phyloP scores from a whole-genome alignment of 139 green algal species.

The Limnomonas spitsbergensis region DNA sequence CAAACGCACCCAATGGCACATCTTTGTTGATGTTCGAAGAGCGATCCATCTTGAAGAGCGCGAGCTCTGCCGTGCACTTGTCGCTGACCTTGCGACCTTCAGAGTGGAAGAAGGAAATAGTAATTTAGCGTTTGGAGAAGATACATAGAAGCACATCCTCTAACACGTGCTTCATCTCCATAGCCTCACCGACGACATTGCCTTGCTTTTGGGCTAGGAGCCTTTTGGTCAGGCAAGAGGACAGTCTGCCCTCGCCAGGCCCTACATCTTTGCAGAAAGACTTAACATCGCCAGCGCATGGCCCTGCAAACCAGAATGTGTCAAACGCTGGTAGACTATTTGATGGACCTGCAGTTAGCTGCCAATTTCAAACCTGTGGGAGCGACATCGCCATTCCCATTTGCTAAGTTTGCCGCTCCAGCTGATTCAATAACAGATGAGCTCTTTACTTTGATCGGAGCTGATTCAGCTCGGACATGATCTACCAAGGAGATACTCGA shows the following conservation, averaged over 20 bases:
- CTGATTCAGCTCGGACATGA: too few relatives aligned
- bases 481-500: too few relatives aligned
- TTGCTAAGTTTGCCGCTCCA: background rate
- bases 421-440: background rate
- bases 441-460: too few relatives aligned
- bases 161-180: too few relatives aligned
- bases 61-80: slow-evolving; percentile 39
- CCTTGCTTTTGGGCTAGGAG: slow-evolving; percentile 36
- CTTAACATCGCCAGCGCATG: slow-evolving; percentile 2
- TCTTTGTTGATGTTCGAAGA: slow-evolving; percentile 77
- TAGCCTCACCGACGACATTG: slow-evolving; percentile 35
- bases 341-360: background rate
- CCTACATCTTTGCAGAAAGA: slow-evolving; percentile 49
- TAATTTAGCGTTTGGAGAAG: too few relatives aligned
- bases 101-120: too few relatives aligned
- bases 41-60: slow-evolving; percentile 48
- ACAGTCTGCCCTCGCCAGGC: slow-evolving; percentile 42
- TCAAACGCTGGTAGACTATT: too few relatives aligned
- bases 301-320: background rate
- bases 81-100: slow-evolving; percentile 47
- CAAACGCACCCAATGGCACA: slow-evolving; percentile 54
- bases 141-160: background rate
- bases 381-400: background rate
- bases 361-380: background rate
- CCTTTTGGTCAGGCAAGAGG: slow-evolving; percentile 44